Conservation (phyloP, 352 stramenopile species). For the Nothophytophthora sp. region DNA sequence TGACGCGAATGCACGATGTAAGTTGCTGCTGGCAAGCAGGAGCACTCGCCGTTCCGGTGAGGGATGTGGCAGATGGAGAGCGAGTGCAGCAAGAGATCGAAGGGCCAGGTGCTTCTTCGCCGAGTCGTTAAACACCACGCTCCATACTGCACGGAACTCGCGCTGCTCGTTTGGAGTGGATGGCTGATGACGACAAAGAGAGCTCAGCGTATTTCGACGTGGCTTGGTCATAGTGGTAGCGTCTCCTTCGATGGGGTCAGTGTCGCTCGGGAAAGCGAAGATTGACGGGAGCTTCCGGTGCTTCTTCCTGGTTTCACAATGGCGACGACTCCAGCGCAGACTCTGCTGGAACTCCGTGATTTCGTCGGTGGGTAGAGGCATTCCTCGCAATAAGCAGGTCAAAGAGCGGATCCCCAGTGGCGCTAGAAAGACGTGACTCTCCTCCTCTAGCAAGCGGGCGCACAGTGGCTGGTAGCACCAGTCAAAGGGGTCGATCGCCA, state of each 20-base stretch:
- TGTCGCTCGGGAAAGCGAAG: constrained; percentile 31
- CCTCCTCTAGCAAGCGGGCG: constrained; percentile 17
- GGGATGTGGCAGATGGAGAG: constrained; percentile 26
- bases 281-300: constrained; percentile 33
- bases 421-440: constrained; percentile 31
- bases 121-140: constrained; percentile 1
- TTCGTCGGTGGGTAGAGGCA: constrained; percentile 46
- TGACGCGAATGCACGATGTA: background rate
- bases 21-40: constrained; percentile 5
- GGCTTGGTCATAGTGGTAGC: background rate
- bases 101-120: constrained; percentile 38
- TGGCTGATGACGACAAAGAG: constrained; percentile 4
- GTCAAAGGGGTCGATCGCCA: constrained; percentile 60
- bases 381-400: constrained; percentile 29
- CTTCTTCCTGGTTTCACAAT: background rate
- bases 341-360: constrained; percentile 36
- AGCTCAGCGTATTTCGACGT: background rate
- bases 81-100: constrained; percentile 34
- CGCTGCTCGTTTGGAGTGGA: background rate
- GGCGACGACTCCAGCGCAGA: background rate
- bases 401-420: constrained; percentile 45
- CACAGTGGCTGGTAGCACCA: constrained; percentile 53
- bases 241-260: constrained; percentile 1
- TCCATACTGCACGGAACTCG: constrained; percentile 17
- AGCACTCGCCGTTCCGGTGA: constrained; percentile 38